phyloP scores from a whole-genome alignment of 768 basidiomycete genomes.

The Pleurotus giganteus region DNA sequence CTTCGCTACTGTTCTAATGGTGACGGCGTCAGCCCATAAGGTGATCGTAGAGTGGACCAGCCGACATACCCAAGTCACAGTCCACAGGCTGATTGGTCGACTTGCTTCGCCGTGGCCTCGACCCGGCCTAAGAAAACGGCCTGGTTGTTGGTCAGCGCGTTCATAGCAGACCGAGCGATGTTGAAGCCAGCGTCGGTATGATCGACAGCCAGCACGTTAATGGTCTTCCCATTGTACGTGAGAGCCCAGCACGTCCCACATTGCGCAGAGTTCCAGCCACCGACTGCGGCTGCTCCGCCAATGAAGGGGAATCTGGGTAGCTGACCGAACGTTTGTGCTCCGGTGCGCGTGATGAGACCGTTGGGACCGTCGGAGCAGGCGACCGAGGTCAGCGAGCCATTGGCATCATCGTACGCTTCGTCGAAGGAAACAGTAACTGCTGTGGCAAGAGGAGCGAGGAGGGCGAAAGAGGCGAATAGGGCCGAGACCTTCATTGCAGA shows the following conservation, averaged over 20 bases:
- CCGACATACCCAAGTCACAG: slow-evolving; percentile 23
- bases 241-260: slow-evolving; percentile 65
- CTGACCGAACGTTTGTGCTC: slow-evolving; percentile 46
- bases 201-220: slow-evolving; percentile 55
- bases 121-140: slow-evolving; percentile 49
- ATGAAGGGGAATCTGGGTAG: slow-evolving; percentile 61
- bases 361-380: slow-evolving; percentile 49
- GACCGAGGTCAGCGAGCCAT: slow-evolving; percentile 36
- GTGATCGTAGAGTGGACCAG: too few species aligned
- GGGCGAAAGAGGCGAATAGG: slow-evolving; percentile 15
- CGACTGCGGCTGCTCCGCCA: slow-evolving; percentile 51
- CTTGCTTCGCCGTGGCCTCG: slow-evolving; percentile 38
- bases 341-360: slow-evolving; percentile 41
- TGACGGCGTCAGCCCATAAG: too few species aligned
- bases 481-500: slow-evolving; percentile 18
- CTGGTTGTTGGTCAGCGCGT: slow-evolving; percentile 45
- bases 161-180: slow-evolving; percentile 51
- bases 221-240: slow-evolving; percentile 41
- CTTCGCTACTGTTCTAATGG: too few species aligned
- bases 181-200: slow-evolving; percentile 46
- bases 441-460: slow-evolving; percentile 21
- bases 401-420: slow-evolving; percentile 43
- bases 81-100: slow-evolving; percentile 49
- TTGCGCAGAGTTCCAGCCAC: slow-evolving; percentile 46
- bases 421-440: slow-evolving; percentile 41